Conservation (phyloP, 2,329 filamentous ascomycete species). For the Aschersonia sp. region DNA sequence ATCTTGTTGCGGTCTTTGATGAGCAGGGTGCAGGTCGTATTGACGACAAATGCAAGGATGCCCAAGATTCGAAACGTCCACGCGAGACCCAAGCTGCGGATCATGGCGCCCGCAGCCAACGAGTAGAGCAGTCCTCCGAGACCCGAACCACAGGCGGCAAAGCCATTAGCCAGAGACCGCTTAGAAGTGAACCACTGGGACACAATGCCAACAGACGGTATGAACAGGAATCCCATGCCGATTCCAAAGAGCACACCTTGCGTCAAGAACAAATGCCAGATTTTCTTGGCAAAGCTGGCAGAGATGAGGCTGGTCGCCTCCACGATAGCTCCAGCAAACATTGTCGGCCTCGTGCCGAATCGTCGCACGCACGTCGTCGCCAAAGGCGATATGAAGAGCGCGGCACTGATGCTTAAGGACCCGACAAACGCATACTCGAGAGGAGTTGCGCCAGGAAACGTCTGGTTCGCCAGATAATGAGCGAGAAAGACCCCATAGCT, state of each 20-base stretch:
- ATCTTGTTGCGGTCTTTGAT: slow-evolving; percentile 59
- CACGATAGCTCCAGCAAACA: slow-evolving; percentile 50
- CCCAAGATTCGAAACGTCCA: slow-evolving; percentile 57
- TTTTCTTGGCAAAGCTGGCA: slow-evolving; percentile 51
- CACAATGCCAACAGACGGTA: slow-evolving; percentile 50
- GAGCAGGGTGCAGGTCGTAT: slow-evolving; percentile 46
- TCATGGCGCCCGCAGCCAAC: slow-evolving; percentile 54
- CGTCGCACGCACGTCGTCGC: slow-evolving; percentile 46
- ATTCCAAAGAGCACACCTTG: slow-evolving; percentile 68
- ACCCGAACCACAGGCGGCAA: slow-evolving; percentile 55
- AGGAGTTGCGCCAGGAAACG: slow-evolving; percentile 47
- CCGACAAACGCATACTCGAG: slow-evolving; percentile 70
- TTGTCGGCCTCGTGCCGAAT: slow-evolving; percentile 48
- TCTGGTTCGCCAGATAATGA: slow-evolving; percentile 39
- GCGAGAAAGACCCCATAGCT: slow-evolving; percentile 37
- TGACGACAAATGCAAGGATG: slow-evolving; percentile 49
- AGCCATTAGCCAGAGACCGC: slow-evolving; percentile 55
- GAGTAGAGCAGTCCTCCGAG: slow-evolving; percentile 61
- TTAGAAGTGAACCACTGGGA: slow-evolving; percentile 62
- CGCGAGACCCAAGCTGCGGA: slow-evolving; percentile 43
- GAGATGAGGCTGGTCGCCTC: slow-evolving; percentile 52
- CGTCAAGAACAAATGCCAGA: slow-evolving; percentile 64
- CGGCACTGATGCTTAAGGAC: slow-evolving; percentile 21
- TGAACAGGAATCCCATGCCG: slow-evolving; percentile 66
- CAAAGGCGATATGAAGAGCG: slow-evolving; percentile 54